phyloP scores from a whole-genome alignment of 306 rosid species.

The Pyrus communis region DNA sequence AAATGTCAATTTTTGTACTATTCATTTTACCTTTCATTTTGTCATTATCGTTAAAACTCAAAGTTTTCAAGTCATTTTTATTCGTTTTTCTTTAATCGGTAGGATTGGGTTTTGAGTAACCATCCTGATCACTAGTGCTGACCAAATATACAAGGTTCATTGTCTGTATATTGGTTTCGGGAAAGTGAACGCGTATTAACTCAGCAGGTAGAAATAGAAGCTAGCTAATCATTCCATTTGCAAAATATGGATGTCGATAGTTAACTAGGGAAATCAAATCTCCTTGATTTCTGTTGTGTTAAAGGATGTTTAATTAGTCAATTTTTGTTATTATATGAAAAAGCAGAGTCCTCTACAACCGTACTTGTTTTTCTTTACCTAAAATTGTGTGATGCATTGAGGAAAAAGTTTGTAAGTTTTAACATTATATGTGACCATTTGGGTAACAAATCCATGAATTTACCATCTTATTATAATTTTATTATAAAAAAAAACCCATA shows the following conservation, averaged over 20 bases:
- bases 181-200: neutral
- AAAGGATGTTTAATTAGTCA: neutral
- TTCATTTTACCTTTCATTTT: no score
- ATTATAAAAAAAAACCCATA: no score
- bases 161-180: neutral
- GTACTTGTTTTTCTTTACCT: neutral
- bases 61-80: no score
- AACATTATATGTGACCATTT: neutral
- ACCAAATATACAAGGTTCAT: neutral
- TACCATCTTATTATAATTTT: neutral
- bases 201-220: neutral
- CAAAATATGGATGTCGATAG: neutral
- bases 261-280: neutral
- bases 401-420: neutral
- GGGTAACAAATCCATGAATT: neutral
- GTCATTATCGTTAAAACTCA: no score
- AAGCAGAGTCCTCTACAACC: neutral
- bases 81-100: neutral
- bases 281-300: neutral
- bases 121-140: neutral
- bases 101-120: neutral
- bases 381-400: neutral
- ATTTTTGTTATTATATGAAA: neutral
- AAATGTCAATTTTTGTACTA: no score
- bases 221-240: neutral